phyloP scores from a whole-genome alignment of 1,284 basidiomycete genomes.

The Cryptococcus sp. region DNA sequence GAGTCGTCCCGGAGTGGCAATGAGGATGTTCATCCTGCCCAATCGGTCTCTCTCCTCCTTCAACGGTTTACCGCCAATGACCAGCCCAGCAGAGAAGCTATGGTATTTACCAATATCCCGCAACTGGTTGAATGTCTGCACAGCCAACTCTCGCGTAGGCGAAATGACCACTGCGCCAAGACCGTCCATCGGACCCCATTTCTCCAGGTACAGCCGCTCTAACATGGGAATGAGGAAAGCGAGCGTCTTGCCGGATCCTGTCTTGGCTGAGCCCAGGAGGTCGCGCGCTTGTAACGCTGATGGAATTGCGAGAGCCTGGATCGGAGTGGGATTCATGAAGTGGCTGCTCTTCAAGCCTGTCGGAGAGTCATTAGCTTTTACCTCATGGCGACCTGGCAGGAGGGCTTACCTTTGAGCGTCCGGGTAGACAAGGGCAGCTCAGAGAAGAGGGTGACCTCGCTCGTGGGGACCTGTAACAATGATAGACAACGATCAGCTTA shows the following conservation, averaged over 20 bases:
- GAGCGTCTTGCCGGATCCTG: constrained; percentile 81
- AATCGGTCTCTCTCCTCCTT: constrained; percentile 90
- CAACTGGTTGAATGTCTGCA: constrained; percentile 96
- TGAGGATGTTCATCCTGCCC: constrained; percentile 92
- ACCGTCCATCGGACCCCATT: constrained; percentile 80
- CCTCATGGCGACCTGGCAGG: too few species aligned
- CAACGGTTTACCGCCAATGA: constrained; percentile 95
- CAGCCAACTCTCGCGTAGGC: constrained; percentile 91
- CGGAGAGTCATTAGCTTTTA: background rate
- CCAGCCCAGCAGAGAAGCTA: constrained; percentile 88
- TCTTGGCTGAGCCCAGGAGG: constrained; percentile 74
- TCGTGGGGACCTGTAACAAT: constrained; percentile 28
- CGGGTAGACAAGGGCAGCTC: constrained; percentile 52
- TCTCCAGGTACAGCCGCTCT: constrained; percentile 70
- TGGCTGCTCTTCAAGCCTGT: constrained; percentile 79
- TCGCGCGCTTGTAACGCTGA: constrained; percentile 67
- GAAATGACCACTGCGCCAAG: constrained; percentile 92
- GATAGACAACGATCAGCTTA: background rate
- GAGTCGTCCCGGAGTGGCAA: constrained; percentile 92
- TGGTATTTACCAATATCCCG: constrained; percentile 89
- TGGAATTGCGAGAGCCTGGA: constrained; percentile 67
- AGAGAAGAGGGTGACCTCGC: constrained; percentile 45
- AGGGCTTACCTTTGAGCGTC: constrained; percentile 44
- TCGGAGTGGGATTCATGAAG: constrained; percentile 85
- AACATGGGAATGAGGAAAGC: constrained; percentile 78